Conservation (phyloP, 1,139 yeast species). For the Blastobotrys indianensis region DNA sequence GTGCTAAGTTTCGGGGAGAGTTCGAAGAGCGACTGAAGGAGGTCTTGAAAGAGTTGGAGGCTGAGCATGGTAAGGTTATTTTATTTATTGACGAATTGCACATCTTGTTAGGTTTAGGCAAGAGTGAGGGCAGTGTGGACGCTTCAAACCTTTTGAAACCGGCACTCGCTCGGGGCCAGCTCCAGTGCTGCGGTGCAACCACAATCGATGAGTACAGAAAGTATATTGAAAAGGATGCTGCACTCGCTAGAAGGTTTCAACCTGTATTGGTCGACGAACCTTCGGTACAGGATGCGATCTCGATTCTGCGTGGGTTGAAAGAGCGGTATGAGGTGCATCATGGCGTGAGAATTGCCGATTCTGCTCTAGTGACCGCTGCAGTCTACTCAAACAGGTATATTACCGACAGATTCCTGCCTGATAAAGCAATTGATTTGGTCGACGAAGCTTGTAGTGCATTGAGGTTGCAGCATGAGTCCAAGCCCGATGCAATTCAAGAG, state of each 20-base stretch:
- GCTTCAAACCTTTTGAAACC: slow-evolving; percentile 93
- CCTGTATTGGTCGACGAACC: slow-evolving; percentile 87
- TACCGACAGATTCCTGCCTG: slow-evolving; percentile 87
- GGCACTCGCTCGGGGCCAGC: slow-evolving; percentile 85
- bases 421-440: slow-evolving; percentile 91
- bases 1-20: slow-evolving; percentile 93
- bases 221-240: slow-evolving; percentile 88
- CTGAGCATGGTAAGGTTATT: slow-evolving; percentile 69
- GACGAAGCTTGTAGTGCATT: slow-evolving; percentile 97
- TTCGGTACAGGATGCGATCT: slow-evolving; percentile 84
- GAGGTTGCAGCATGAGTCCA: slow-evolving; percentile 90
- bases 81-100: slow-evolving; percentile 92
- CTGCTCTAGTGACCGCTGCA: slow-evolving; percentile 92
- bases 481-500: slow-evolving; percentile 89
- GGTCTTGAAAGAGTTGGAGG: slow-evolving; percentile 82
- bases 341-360: slow-evolving; percentile 93
- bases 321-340: slow-evolving; percentile 96
- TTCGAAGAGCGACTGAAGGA: slow-evolving; percentile 84
- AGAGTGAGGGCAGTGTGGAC: slow-evolving; percentile 93
- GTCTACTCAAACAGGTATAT: slow-evolving; percentile 84
- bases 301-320: slow-evolving; percentile 86
- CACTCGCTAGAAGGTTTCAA: slow-evolving; percentile 86
- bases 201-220: slow-evolving; percentile 82
- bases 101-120: slow-evolving; percentile 84
- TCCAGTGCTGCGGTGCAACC: slow-evolving; percentile 96